Base-by-base conservation (phyloP, 352 stramenopile genomes). In the Pythium monospermum region DNA sequence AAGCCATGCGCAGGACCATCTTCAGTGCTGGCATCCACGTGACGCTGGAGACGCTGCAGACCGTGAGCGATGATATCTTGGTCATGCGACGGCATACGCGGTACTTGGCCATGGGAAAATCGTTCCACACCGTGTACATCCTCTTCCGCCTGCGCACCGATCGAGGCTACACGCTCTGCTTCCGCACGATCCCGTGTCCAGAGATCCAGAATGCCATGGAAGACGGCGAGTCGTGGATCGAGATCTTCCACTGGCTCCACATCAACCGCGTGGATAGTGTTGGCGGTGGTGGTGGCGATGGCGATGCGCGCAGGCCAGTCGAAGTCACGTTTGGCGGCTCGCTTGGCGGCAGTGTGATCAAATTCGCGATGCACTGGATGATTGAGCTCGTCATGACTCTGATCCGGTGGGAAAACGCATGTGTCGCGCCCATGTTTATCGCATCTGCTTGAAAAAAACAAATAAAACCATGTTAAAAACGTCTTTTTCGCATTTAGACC, bases 311-410 rank as follows among this genome's bases (percentile, higher is more conserved):
- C 7, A 64, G 44, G 0, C 58, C 56, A 19, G 64, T 59, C 19
- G 63, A 84, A 51, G 60, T 83, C 30, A 63, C 61, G 28, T 85
- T 82, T 21, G 74, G 76, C 37, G 73, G 76, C 0, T 88, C 76
- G 4, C 57, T 88, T 16, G 66, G 64, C n/a, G 72, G 65, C 10
- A 53, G 56, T 4, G 62, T 77, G 31, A 68, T 84, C 57, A 84
- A 83, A 47, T 85, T 84, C 16, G 73, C 73, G 4, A 66, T 71
- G 33, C 72, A 85, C 47, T 88, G 76, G 74, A 84, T 85, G 74
- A 69, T 88, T n/a, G 74, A 88, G 64, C 70, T 88, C 54, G 73
- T 83, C 31, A 81, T 85, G 70, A 85, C 71, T 4, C 72, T 85
- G 33, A 65, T 88, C 36, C 69, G 74, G 27, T 85, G 76, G 74